These are phyloP conservation scores for Syncephalastrum sp. DNA, from an alignment of 371 early-diverging fungal species.

Conservation along the genomic window DNA sequence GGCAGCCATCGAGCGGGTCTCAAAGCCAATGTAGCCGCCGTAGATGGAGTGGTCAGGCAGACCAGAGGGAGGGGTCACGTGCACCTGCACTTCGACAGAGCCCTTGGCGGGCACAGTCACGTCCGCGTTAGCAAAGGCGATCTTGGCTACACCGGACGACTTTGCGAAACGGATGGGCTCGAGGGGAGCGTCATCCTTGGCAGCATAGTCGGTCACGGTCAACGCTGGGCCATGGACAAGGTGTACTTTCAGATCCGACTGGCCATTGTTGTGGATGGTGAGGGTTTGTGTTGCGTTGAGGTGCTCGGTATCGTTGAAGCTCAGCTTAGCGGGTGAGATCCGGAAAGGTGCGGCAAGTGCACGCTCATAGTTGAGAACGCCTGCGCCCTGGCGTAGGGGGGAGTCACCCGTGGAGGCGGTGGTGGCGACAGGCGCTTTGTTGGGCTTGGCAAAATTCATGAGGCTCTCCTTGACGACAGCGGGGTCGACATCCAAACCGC, in stretches of 20 bases:
- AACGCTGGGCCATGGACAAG: constrained; percentile 1
- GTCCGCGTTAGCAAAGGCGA: neutral
- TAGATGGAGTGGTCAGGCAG: constrained; percentile 26
- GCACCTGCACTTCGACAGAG: constrained; percentile 1
- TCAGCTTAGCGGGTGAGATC: constrained; percentile 61
- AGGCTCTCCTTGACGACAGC: constrained; percentile 17
- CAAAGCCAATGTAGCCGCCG: constrained; percentile 38
- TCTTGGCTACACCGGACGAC: neutral
- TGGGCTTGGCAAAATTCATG: constrained; percentile 46
- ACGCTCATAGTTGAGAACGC: constrained; percentile 63
- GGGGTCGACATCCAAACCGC: neutral
- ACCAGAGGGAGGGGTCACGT: constrained; percentile 1
- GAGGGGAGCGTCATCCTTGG: constrained; percentile 3
- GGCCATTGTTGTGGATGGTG: constrained; percentile 57
- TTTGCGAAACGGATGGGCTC: constrained; percentile 4
- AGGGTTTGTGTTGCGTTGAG: constrained; percentile 24
- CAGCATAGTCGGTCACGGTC: constrained; percentile 1
- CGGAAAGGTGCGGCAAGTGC: constrained; percentile 52
- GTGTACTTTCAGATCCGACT: constrained; percentile 1
- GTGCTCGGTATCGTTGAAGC: constrained; percentile 67
- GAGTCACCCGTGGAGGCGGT: constrained; percentile 27
- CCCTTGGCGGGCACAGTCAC: constrained; percentile 7
- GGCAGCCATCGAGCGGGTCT: constrained; percentile 3
- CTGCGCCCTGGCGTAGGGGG: constrained; percentile 74
- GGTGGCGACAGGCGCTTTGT: constrained; percentile 22